phyloP scores from a whole-genome alignment of 805 yeast genomes.

The Ogataea thermomethanolica region DNA sequence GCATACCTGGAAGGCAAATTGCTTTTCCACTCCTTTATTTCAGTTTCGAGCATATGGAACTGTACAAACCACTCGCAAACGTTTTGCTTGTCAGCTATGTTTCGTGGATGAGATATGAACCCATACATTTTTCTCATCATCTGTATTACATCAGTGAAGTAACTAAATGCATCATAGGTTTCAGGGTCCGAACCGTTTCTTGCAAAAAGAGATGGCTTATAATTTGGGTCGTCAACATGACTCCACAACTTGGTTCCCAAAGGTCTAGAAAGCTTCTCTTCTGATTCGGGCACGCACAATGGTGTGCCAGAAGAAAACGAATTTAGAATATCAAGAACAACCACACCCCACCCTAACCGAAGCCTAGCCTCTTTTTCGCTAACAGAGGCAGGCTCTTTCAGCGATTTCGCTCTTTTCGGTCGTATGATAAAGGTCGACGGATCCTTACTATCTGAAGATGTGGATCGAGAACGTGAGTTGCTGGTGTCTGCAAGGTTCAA shows the following conservation, averaged over 20 bases:
- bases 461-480: neutral
- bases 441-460: constrained; percentile 1
- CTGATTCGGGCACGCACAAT: constrained; percentile 21
- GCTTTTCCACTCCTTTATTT: constrained; percentile 14
- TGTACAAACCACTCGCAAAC: constrained; percentile 21
- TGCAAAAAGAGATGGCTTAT: neutral
- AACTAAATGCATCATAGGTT: constrained; percentile 21
- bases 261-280: constrained; percentile 18
- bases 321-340: constrained; percentile 34
- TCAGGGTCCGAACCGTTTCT: neutral
- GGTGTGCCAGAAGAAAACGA: constrained; percentile 37
- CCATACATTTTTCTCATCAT: constrained; percentile 17
- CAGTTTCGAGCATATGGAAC: constrained; percentile 19
- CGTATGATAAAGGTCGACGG: constrained; percentile 12
- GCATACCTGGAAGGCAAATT: constrained; percentile 10
- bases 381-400: constrained; percentile 32
- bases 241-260: constrained; percentile 18
- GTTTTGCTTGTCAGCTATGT: constrained; percentile 14
- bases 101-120: constrained; percentile 18
- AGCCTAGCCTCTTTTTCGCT: constrained; percentile 37
- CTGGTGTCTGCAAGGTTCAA: constrained; percentile 15
- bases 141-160: constrained; percentile 19
- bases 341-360: constrained; percentile 35
- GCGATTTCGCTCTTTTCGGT: constrained; percentile 18
- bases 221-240: neutral